Conservation (phyloP, 2,329 filamentous ascomycete genomes). For the Coccinonectria pachysandricola region DNA sequence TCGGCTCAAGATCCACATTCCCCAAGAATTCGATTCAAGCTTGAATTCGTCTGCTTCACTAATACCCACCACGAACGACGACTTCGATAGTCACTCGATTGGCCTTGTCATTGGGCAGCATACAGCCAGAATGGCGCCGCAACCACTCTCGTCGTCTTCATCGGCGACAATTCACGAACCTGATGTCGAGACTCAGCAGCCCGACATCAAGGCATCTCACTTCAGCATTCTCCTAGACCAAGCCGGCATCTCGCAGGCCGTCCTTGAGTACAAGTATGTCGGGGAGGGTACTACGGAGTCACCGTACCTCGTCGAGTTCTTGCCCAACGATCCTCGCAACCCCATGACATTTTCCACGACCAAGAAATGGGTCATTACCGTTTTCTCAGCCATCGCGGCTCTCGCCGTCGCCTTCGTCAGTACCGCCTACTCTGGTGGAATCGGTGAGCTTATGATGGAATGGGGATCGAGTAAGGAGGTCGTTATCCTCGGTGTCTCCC, state of each 20-base stretch:
- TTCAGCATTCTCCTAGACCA: conserved; percentile 47
- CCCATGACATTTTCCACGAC: conserved; percentile 46
- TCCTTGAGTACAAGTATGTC: conserved; percentile 44
- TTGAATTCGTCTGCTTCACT: too few relatives aligned
- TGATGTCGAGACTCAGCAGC: conserved; percentile 33
- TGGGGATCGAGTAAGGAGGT: conserved; percentile 43
- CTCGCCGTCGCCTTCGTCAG: conserved; percentile 61
- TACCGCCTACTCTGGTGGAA: conserved; percentile 53
- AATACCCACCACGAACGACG: too few relatives aligned
- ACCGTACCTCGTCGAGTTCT: conserved; percentile 59
- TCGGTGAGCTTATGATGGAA: conserved; percentile 40
- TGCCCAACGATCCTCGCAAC: conserved; percentile 56
- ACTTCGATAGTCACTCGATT: too few relatives aligned
- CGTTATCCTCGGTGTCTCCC: conserved; percentile 50
- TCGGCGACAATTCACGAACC: conserved; percentile 14
- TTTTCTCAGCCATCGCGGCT: conserved; percentile 54
- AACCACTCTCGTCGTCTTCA: conserved; percentile 11
- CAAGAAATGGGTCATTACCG: conserved; percentile 57
- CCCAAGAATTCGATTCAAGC: too few relatives aligned
- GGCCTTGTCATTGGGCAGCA: too few relatives aligned
- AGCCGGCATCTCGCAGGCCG: conserved; percentile 44
- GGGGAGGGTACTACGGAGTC: conserved; percentile 56
- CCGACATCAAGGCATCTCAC: conserved; percentile 29
- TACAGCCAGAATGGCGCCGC: too few relatives aligned
- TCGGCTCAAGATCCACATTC: too few relatives aligned